Percentiles rank a stretch among this genome's conserved stretches.
These are phyloP conservation scores for Geotrichum australiense DNA, from an alignment of 1,139 yeast species.

Conservation along the genomic window DNA sequence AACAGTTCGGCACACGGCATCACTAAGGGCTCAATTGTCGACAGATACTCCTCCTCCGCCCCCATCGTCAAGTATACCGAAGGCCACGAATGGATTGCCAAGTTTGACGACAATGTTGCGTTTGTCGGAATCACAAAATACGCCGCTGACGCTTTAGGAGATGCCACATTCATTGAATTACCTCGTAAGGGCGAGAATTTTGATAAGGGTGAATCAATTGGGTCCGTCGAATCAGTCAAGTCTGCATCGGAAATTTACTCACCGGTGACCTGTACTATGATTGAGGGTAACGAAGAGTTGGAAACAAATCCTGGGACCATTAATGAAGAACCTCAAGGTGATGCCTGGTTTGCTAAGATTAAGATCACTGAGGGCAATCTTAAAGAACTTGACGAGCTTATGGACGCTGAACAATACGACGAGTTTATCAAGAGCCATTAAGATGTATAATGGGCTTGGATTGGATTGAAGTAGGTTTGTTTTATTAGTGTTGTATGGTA, in stretches of 20 bases:
- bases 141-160: conserved; percentile 98
- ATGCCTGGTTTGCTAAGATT: conserved; percentile 86
- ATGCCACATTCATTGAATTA: conserved; percentile 88
- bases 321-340: conserved; percentile 86
- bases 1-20: conserved; percentile 39
- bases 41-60: conserved; percentile 40
- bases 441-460: no score
- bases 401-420: conserved; percentile 57
- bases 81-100: conserved; percentile 97
- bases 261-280: conserved; percentile 73
- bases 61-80: conserved; percentile 58
- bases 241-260: conserved; percentile 89
- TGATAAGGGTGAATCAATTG: conserved; percentile 73
- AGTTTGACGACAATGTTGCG: conserved; percentile 61
- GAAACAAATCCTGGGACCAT: conserved; percentile 69
- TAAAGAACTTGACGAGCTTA: conserved; percentile 40
- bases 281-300: conserved; percentile 62
- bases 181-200: conserved; percentile 68
- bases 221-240: conserved; percentile 92
- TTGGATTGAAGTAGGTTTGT: no score
- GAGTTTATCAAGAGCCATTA: conserved; percentile 43
- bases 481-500: no score
- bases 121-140: conserved; percentile 89
- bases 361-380: conserved; percentile 42
- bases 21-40: conserved; percentile 47